Evolutionary conservation across 208 protist species (phyloP), one percentile per base, ranked within the genome.

Genomic region (Novymonas esmeraldas): DNA sequence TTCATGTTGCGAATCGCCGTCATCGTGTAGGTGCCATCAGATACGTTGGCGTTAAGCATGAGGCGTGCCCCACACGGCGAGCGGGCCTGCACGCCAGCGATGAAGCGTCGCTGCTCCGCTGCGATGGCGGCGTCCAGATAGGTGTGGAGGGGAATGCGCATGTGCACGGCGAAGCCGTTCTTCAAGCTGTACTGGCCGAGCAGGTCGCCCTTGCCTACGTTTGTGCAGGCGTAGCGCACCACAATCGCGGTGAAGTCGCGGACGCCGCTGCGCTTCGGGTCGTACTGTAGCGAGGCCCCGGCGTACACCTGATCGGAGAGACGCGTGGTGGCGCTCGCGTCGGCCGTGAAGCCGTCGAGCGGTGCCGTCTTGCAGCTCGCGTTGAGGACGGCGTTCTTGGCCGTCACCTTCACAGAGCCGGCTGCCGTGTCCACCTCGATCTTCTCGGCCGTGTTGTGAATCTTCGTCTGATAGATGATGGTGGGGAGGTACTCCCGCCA

Each of bases 241-340:
- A 78, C 24, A 6, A 76, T 45, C 6, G 84, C 31, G 2, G 79
- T 85, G 49, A 83, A 63, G 58, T 92, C 72, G 57, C 64, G 70
- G 28, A 95, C 29, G 16, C 89, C 89, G 46, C 82, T 91, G 52
- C 89, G 76, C 28, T 70, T 82, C 6, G 85, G 84, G 58, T 92
- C 85, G 62, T 95, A 95, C 22, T 55, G 18, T 16, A 73, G 49
- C 44, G 57, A 64, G 0, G 67, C 57, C 11, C 85, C 85, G 2
- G 79, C 64, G 36, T 76, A 82, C 34, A 77, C 55, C 11, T 60
- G 45, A 39, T 70, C 5, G 1, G 48, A 36, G 24, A 92, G 31
- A 10, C 73, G 69, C 29, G 85, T 89, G 2, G 85, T 81, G 3
- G 73, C 76, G 48, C 76, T 82, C n/a, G 75, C 44, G 18, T 68